Conservation (phyloP, 2,329 filamentous ascomycete species). For the Fusarium irregulare region DNA sequence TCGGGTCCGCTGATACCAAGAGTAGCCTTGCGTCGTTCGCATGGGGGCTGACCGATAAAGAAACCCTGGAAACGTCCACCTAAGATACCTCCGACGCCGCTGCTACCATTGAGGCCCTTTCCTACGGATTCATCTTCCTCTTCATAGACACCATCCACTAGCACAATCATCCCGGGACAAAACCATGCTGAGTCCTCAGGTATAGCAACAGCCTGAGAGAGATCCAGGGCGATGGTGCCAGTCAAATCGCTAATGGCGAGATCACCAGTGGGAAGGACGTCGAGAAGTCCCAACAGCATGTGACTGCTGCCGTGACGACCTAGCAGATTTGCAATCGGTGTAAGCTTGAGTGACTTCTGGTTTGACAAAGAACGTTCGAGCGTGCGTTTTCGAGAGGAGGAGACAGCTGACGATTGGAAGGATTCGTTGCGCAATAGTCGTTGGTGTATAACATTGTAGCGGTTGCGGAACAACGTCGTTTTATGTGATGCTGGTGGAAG, state of each 20-base stretch:
- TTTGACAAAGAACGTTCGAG: slow-evolving; percentile 70
- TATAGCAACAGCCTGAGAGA: slow-evolving; percentile 82
- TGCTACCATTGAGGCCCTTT: slow-evolving; percentile 77
- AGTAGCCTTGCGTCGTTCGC: slow-evolving; percentile 83
- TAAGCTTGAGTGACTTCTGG: slow-evolving; percentile 84
- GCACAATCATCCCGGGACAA: slow-evolving; percentile 92
- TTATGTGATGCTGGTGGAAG: slow-evolving; percentile 84
- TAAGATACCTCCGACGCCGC: slow-evolving; percentile 88
- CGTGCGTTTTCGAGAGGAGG: slow-evolving; percentile 65
- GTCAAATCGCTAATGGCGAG: slow-evolving; percentile 88
- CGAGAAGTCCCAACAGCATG: slow-evolving; percentile 86
- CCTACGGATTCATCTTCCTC: slow-evolving; percentile 82
- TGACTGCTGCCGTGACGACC: slow-evolving; percentile 87
- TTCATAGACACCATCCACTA: slow-evolving; percentile 96
- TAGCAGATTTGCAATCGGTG: slow-evolving; percentile 79
- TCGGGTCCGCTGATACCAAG: slow-evolving; percentile 75
- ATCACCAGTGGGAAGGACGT: slow-evolving; percentile 81
- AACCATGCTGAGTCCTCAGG: slow-evolving; percentile 93
- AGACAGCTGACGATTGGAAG: slow-evolving; percentile 85
- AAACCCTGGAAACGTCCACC: slow-evolving; percentile 93
- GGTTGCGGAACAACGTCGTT: slow-evolving; percentile 85
- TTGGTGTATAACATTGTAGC: slow-evolving; percentile 93
- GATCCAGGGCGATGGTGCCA: slow-evolving; percentile 86
- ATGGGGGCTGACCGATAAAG: slow-evolving; percentile 90
- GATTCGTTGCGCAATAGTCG: slow-evolving; percentile 91